A percentile compares a stretch with the other conserved stretches of the same genome.
Evolutionary conservation across 768 basidiomycete species (phyloP).

Genomic region (Mycena leptocephala): DNA sequence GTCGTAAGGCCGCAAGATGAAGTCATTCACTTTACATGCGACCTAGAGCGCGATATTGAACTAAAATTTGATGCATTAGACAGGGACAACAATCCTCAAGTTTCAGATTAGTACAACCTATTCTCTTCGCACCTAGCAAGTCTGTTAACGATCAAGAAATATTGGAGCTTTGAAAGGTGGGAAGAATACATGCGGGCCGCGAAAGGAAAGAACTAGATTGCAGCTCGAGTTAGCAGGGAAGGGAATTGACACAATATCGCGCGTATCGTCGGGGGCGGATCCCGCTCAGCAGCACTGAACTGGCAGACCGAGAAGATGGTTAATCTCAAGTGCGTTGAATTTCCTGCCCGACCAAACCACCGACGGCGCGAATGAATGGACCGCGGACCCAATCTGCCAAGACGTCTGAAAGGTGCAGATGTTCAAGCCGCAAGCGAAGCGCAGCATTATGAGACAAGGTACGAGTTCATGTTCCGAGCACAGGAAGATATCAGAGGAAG

Average conservation of each 20-base stretch:
- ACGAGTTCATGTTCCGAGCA: constrained; percentile 44
- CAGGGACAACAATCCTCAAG: no score
- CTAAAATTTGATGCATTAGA: no score
- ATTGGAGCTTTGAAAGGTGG: no score
- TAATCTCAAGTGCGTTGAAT: constrained; percentile 51
- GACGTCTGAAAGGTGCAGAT: background rate
- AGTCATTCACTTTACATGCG: no score
- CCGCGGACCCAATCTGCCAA: constrained; percentile 39
- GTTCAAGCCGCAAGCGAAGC: background rate
- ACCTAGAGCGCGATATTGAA: no score
- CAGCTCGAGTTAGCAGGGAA: background rate
- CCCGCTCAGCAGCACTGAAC: constrained; percentile 42
- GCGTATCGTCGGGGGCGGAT: constrained; percentile 44
- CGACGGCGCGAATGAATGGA: constrained; percentile 33
- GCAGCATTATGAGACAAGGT: constrained; percentile 51
- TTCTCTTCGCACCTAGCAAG: no score
- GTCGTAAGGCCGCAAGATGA: no score
- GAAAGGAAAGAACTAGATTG: background rate
- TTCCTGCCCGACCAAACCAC: constrained; percentile 44
- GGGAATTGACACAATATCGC: constrained; percentile 1
- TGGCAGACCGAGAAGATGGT: constrained; percentile 46
- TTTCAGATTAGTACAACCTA: no score
- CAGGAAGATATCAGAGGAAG: constrained; percentile 46
- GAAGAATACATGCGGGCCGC: no score
- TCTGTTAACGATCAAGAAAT: no score